Evolutionary conservation across 129 eudicot species (phyloP).

Genomic region (Ambrosia artemisiifolia): DNA sequence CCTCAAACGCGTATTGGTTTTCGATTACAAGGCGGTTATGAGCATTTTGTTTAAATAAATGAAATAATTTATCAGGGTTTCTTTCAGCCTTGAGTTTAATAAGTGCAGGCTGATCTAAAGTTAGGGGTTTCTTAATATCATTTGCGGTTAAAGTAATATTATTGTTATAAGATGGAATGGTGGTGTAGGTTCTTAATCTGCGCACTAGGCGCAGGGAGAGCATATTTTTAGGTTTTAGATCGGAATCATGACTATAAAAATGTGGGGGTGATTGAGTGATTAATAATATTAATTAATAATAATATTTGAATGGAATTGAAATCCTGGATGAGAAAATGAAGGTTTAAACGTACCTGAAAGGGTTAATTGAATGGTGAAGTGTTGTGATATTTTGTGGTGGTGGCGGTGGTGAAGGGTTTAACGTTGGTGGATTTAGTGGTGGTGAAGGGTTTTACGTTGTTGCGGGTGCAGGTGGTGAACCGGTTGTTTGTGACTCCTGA

Average conservation of each 20-base stretch:
- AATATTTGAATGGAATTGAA: not conserved
- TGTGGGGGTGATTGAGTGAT: too few relatives aligned
- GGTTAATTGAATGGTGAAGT: constrained; percentile 6
- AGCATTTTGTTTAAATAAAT: constrained; percentile 67
- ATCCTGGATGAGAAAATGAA: constrained; percentile 2
- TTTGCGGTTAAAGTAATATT: constrained; percentile 19
- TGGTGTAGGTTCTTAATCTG: constrained; percentile 27
- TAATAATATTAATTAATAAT: too few relatives aligned
- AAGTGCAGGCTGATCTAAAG: constrained; percentile 57
- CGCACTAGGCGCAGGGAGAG: constrained; percentile 32
- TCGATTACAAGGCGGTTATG: constrained; percentile 56
- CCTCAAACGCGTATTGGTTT: constrained; percentile 68
- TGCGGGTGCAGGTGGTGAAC: constrained; percentile 23
- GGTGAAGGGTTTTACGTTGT: constrained; percentile 38
- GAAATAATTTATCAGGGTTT: constrained; percentile 67
- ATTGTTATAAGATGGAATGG: constrained; percentile 1
- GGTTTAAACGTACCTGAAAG: constrained; percentile 19
- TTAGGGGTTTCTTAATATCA: constrained; percentile 22
- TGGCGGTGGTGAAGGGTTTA: constrained; percentile 28
- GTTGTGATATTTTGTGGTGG: constrained; percentile 1
- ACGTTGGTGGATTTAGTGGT: constrained; percentile 24
- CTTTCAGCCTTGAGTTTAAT: constrained; percentile 61
- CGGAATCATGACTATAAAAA: constrained; percentile 12
- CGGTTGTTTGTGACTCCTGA: not conserved
- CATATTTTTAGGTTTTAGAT: constrained; percentile 30